phyloP scores from a whole-genome alignment of 2,329 filamentous ascomycete species.

The Venturia carpophila region DNA sequence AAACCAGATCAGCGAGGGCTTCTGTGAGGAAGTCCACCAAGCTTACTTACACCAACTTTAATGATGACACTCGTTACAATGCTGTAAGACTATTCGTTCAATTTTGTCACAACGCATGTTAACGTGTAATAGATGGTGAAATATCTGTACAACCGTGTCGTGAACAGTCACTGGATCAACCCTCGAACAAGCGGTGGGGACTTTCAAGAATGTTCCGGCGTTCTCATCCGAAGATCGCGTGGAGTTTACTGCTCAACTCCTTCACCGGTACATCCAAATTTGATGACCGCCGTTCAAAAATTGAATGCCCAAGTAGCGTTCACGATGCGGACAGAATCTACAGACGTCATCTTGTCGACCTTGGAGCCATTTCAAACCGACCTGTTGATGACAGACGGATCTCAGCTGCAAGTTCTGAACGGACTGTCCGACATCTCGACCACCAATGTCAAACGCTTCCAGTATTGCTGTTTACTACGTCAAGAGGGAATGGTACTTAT shows the following conservation, averaged over 20 bases:
- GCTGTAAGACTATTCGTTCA: conserved; percentile 21
- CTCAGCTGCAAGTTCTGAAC: conserved; percentile 40
- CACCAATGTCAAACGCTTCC: conserved; percentile 33
- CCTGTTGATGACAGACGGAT: conserved; percentile 33
- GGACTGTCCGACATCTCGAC: conserved; percentile 35
- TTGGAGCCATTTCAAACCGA: conserved; percentile 37
- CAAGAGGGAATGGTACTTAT: conserved; percentile 37
- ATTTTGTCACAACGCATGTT: not conserved
- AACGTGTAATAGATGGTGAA: conserved; percentile 3
- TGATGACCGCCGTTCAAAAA: conserved; percentile 37
- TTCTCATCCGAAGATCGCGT: conserved; percentile 10
- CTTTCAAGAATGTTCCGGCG: conserved; percentile 17
- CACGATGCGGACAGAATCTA: conserved; percentile 44
- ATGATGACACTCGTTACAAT: conserved; percentile 25
- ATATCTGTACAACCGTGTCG: conserved; percentile 20
- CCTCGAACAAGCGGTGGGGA: not conserved
- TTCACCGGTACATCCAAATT: conserved; percentile 30
- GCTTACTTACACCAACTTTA: conserved; percentile 24
- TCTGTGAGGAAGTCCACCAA: conserved; percentile 9
- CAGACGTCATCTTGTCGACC: conserved; percentile 38
- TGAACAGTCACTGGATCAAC: conserved; percentile 24
- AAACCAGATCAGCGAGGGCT: not conserved
- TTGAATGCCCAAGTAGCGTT: conserved; percentile 42
- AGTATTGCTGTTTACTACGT: conserved; percentile 36
- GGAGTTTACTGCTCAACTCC: conserved; percentile 39